These are phyloP conservation scores for Myxozyma monticola DNA, from an alignment of 805 yeast genomes.

Conservation along the genomic window DNA sequence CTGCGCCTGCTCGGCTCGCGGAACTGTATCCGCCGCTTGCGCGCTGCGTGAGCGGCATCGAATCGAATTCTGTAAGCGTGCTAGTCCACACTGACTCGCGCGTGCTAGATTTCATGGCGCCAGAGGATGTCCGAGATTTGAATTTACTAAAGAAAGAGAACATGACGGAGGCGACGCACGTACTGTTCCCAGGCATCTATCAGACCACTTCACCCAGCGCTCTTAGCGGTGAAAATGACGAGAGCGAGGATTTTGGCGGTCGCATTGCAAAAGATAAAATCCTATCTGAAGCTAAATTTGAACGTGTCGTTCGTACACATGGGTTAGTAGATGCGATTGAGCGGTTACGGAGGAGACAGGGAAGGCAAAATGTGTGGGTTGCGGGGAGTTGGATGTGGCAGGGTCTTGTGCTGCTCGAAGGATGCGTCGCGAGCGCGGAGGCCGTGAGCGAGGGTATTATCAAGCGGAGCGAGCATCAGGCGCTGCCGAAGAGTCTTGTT, in stretches of 20 bases:
- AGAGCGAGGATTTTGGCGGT: conserved; percentile 15
- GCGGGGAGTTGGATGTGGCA: conserved; percentile 29
- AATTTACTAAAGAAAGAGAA: conserved; percentile 10
- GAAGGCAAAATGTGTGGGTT: conserved; percentile 25
- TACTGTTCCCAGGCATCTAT: conserved; percentile 21
- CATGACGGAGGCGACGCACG: conserved; percentile 22
- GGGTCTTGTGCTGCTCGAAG: conserved; percentile 26
- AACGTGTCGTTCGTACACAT: conserved; percentile 22
- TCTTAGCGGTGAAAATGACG: not conserved
- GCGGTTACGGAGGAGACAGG: conserved; percentile 18
- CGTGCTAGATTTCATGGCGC: conserved; percentile 12
- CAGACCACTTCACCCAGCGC: conserved; percentile 24
- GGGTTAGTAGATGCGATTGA: conserved; percentile 21
- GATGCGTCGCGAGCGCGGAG: conserved; percentile 24
- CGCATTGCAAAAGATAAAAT: conserved; percentile 17
- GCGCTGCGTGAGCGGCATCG: conserved; percentile 4
- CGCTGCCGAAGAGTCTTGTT: too few species aligned
- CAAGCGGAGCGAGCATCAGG: not conserved
- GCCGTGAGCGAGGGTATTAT: conserved; percentile 17
- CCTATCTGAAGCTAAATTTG: conserved; percentile 14
- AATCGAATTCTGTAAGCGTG: conserved; percentile 16
- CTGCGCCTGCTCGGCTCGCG: conserved; percentile 11
- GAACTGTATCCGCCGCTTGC: conserved; percentile 11
- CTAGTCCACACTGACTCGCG: conserved; percentile 26
- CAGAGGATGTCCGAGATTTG: conserved; percentile 21